Base-by-base conservation (phyloP, 164 flowering plant species). In the Chimonanthus praecox region DNA sequence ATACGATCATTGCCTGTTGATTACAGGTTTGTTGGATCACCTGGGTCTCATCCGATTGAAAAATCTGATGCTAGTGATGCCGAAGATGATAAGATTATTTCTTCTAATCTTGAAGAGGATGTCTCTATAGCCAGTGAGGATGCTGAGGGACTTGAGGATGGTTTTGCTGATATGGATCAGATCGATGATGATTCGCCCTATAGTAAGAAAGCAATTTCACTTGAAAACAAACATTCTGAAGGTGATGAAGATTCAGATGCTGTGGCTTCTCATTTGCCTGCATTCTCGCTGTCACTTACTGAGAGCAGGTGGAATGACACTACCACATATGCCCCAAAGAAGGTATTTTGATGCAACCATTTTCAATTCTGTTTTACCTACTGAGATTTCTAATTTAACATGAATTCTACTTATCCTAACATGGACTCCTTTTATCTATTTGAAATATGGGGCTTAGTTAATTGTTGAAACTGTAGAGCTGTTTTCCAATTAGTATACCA, bases 241-340 rank as follows among this genome's bases (percentile, higher is more conserved):
- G 80, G 71, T 64, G 87, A 78, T 69, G 90, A 85, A 47, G 75
- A 76, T 49, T 54, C 67, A 68, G 86, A 80, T 72, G 49, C 76
- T 45, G 73, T 64, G 16, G 72, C 76, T 76, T 7, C 78, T 49
- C 78, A 85, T 54, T 70, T 74, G 79, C 83, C 85, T 75, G 77
- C 83, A 21, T 33, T 71, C 4, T 70, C 82, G 15, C 78, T 83
- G 33, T 83, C 85, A 51, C 80, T 49, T 72, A 70, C 70, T 51
- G 89, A 92, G 49, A 71, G 73, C 70, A 85, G 83, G 79, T 93
- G 98, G 98, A 82, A 83, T 71, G 98, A 93, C 78, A 89, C 88
- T 50, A 83, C 78, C 47, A 76, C 86, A n/a, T 91, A 85, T 75
- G 86, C 86, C 11, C 80, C 82, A 47, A 93, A 87, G 81, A 93